These are phyloP conservation scores for Suillus placidus DNA, from an alignment of 768 basidiomycete species.

Conservation along the genomic window DNA sequence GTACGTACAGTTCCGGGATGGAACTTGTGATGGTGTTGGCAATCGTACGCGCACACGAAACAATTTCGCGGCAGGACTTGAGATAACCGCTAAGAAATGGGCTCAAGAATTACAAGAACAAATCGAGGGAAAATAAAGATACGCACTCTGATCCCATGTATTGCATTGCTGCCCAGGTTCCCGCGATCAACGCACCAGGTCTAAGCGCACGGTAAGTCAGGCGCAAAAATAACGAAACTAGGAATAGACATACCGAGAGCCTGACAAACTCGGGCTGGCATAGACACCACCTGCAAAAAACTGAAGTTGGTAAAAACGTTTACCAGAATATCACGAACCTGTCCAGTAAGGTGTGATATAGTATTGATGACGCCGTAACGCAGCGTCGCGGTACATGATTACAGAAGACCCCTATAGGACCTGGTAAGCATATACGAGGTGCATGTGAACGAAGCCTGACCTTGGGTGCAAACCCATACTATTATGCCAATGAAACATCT, in stretches of 20 bases:
- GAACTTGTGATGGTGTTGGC: constrained; percentile 63
- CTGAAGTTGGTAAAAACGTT: neutral
- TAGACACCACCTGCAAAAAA: constrained; percentile 78
- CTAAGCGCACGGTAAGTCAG: constrained; percentile 38
- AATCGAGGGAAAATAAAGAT: neutral
- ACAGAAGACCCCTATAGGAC: constrained; percentile 78
- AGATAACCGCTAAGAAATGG: constrained; percentile 72
- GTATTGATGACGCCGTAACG: constrained; percentile 82
- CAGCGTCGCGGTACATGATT: constrained; percentile 87
- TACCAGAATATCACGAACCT: constrained; percentile 42
- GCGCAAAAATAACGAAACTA: neutral
- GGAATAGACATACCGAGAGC: constrained; percentile 67
- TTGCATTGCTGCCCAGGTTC: constrained; percentile 96
- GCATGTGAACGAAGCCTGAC: constrained; percentile 37
- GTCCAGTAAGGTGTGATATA: constrained; percentile 83
- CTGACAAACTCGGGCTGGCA: constrained; percentile 86
- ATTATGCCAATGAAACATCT: constrained; percentile 1
- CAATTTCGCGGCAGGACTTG: constrained; percentile 81
- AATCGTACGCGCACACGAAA: constrained; percentile 71
- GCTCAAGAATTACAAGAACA: constrained; percentile 6
- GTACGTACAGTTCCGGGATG: constrained; percentile 83
- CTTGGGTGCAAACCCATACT: constrained; percentile 97
- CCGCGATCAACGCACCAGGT: constrained; percentile 91
- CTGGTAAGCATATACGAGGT: constrained; percentile 7
- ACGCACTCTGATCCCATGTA: constrained; percentile 85